These are phyloP conservation scores for Phytopythium boreale DNA, from an alignment of 352 stramenopile species.

Conservation along the genomic window DNA sequence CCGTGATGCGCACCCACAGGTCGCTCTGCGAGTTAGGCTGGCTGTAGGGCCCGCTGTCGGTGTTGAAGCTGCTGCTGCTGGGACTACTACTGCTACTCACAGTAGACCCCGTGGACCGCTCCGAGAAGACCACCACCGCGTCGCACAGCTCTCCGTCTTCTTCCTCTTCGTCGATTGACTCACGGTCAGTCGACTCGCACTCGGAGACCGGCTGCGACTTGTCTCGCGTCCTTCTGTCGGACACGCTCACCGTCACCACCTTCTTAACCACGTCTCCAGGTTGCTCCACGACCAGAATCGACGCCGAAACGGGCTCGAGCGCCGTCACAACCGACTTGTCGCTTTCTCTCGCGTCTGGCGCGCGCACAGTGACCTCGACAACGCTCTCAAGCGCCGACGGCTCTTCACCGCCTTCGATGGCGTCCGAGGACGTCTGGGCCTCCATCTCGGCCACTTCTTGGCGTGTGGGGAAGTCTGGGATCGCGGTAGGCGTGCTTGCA, in stretches of 20 bases:
- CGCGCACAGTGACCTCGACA: not conserved
- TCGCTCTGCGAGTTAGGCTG: slow-evolving; percentile 11
- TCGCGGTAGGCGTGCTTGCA: not conserved
- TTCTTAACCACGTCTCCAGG: not conserved
- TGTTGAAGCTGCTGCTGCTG: not conserved
- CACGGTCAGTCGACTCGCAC: slow-evolving; percentile 3
- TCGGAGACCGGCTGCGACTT: slow-evolving; percentile 3
- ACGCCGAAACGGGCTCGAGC: not conserved
- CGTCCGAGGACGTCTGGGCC: not conserved
- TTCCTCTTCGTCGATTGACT: slow-evolving; percentile 4
- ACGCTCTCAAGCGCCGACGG: not conserved
- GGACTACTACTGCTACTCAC: not conserved
- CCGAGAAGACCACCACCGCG: not conserved
- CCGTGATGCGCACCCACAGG: slow-evolving; percentile 24
- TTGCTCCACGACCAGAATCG: not conserved
- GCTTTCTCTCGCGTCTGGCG: not conserved
- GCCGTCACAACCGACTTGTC: not conserved
- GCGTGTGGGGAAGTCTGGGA: not conserved
- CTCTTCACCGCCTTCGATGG: not conserved
- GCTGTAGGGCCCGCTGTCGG: not conserved
- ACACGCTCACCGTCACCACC: not conserved
- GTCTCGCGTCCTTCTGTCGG: slow-evolving; percentile 4
- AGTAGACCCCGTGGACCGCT: not conserved
- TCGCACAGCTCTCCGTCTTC: not conserved
- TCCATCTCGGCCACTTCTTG: not conserved